These are phyloP conservation scores for Populus simonii DNA, from an alignment of 345 rosid species.

Conservation along the genomic window DNA sequence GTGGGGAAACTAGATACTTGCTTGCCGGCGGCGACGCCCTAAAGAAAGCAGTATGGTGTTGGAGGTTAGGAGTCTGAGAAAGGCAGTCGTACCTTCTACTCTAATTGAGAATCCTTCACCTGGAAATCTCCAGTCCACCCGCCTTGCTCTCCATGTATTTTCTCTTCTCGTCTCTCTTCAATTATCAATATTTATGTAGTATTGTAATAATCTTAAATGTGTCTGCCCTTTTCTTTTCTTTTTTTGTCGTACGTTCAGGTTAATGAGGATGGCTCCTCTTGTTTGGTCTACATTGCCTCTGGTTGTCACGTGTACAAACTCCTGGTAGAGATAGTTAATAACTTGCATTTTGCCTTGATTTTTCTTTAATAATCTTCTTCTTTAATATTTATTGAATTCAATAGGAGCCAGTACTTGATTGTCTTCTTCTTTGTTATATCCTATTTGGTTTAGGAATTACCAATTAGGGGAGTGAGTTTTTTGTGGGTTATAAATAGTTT, in stretches of 20 bases:
- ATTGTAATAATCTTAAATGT: no score
- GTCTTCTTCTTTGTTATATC: no score
- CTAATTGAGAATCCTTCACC: slow-evolving; percentile 58
- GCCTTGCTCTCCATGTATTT: slow-evolving; percentile 62
- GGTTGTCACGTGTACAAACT: slow-evolving; percentile 51
- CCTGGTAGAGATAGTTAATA: slow-evolving; percentile 22
- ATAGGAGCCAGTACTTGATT: no score
- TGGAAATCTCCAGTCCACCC: slow-evolving; percentile 59
- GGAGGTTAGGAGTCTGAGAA: slow-evolving; percentile 49
- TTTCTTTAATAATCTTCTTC: background rate
- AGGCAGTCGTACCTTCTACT: slow-evolving; percentile 48
- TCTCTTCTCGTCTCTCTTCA: background rate
- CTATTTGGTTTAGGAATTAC: no score
- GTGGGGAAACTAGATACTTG: no score
- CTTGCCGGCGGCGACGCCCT: no score
- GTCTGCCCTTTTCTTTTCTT: no score
- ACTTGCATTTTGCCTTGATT: background rate
- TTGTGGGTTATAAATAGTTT: no score
- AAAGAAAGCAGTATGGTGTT: slow-evolving; percentile 12
- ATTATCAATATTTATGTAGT: background rate
- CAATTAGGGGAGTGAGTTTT: no score
- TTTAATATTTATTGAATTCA: no score
- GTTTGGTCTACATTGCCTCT: slow-evolving; percentile 63
- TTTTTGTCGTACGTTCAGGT: slow-evolving; percentile 26
- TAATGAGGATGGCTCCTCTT: slow-evolving; percentile 41